Base-by-base conservation (phyloP, 371 early-diverging fungal genomes). In the Mortierella sp. region DNA sequence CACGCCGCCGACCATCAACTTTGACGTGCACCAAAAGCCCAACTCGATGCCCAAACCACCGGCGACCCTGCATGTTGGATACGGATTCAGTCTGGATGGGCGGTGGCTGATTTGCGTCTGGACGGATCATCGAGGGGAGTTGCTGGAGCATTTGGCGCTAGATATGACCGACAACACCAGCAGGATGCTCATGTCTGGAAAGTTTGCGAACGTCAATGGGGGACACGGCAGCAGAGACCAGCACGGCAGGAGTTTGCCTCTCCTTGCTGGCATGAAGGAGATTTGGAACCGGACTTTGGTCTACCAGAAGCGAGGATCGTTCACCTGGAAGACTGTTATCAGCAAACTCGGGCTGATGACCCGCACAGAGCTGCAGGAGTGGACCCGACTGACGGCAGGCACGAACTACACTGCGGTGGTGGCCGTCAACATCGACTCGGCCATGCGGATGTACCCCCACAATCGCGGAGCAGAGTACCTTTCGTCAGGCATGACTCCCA, bases 61-160 rank as follows among this genome's bases (percentile, higher is more conserved):
- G 1, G 85, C 77, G 22, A 77, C 85, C 4, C 74, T 92, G 2
- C 93, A 92, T 72, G 76, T 92, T 47, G 90, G 88, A 2, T 92
- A 92, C 37, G 85, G 87, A 2, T 89, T 88, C 50, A 92, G 90
- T 70, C 68, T 91, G 63, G 91, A 92, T 79, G 83, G 86, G 13
- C 87, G 87, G 10, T 91, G 90, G 90, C 76, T 90, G 70, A 76
- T 89, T 1, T 80, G 88, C 24, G 91, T 92, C 0, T 92, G 91
- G 91, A 90, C 90, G 0, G 91, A 92, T 45, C 87, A 90, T 66
- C 82, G 86, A 37, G 92, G 92, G 4, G 91, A 91, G 74, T 63
- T 91, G 79, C 65, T 91, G 1, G 91, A 91, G 69, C 83, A 83
- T 24, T 66, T 83, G 64, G 74, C 69, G 3, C 43, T 78, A 48